Evolutionary conservation across 768 basidiomycete species (phyloP).

Genomic region (Dioszegia crocea): DNA sequence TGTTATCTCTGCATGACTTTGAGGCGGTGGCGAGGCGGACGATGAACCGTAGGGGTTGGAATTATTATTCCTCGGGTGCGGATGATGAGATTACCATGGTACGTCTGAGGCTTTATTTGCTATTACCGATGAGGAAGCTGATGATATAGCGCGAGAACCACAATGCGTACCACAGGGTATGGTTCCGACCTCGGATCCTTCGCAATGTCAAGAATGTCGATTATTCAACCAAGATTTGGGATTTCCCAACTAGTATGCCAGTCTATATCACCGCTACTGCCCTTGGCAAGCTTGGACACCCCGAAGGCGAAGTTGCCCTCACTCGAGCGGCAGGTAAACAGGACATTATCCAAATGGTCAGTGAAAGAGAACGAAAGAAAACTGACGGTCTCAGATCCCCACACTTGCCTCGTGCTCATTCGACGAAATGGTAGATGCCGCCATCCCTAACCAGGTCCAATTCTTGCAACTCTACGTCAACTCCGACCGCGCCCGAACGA

Average conservation of each 20-base stretch:
- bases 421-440: constrained; percentile 88
- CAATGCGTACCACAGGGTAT: constrained; percentile 83
- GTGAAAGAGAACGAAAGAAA: constrained; percentile 8
- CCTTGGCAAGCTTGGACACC: constrained; percentile 76
- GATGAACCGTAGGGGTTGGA: constrained; percentile 68
- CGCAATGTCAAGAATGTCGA: constrained; percentile 82
- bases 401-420: constrained; percentile 93
- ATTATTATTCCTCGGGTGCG: constrained; percentile 80
- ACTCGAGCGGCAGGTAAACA: constrained; percentile 83
- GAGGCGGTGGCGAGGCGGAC: constrained; percentile 74
- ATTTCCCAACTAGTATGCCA: constrained; percentile 69
- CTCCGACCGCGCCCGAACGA: constrained; percentile 77
- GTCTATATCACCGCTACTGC: constrained; percentile 65
- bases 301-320: constrained; percentile 86
- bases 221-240: constrained; percentile 73
- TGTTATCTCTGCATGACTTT: constrained; percentile 74
- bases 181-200: constrained; percentile 79
- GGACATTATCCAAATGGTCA: constrained; percentile 69
- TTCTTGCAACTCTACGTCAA: constrained; percentile 95
- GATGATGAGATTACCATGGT: constrained; percentile 74
- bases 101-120: too few relatives aligned
- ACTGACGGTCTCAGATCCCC: constrained; percentile 65
- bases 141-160: constrained; percentile 75
- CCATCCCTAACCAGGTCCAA: constrained; percentile 70
- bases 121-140: too few relatives aligned